Evolutionary conservation across 305 asterid species (phyloP).

Genomic region (Nicotiana rustica): DNA sequence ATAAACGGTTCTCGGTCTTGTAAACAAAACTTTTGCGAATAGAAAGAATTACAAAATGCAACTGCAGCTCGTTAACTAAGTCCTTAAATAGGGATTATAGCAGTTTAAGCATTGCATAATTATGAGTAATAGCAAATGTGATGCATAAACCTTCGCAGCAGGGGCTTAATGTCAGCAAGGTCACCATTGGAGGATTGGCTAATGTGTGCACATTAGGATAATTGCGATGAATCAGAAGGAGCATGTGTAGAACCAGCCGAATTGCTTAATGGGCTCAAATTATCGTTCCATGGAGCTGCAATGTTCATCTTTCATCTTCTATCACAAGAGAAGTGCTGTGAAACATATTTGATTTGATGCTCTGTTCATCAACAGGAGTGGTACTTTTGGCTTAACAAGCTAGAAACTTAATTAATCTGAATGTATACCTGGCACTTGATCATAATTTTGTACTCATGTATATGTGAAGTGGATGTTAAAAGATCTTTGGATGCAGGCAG

Average conservation of each 20-base stretch:
- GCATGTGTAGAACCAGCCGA: not conserved
- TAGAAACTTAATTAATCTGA: not conserved
- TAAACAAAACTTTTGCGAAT: not conserved
- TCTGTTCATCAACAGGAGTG: not conserved
- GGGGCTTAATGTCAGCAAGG: not conserved
- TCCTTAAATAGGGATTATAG: not conserved
- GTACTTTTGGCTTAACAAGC: not conserved
- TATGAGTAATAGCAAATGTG: not conserved
- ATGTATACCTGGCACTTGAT: not conserved
- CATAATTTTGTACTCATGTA: not conserved
- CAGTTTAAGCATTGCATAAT: not conserved
- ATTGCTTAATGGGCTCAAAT: not conserved
- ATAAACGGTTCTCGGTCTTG: not conserved
- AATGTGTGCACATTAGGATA: not conserved
- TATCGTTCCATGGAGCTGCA: not conserved
- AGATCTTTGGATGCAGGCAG: constrained; percentile 61
- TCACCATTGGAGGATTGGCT: not conserved
- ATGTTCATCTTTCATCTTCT: constrained; percentile 5
- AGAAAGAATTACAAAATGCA: constrained; percentile 5
- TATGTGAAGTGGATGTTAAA: not conserved
- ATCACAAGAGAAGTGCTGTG: not conserved
- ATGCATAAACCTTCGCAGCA: not conserved
- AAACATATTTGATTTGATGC: not conserved
- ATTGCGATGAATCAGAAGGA: not conserved
- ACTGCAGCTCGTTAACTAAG: not conserved